A percentile compares a stretch with the other conserved stretches of the same genome.
Conservation (phyloP, 2,329 filamentous ascomycete species). For the Samsoniella hepiali region DNA sequence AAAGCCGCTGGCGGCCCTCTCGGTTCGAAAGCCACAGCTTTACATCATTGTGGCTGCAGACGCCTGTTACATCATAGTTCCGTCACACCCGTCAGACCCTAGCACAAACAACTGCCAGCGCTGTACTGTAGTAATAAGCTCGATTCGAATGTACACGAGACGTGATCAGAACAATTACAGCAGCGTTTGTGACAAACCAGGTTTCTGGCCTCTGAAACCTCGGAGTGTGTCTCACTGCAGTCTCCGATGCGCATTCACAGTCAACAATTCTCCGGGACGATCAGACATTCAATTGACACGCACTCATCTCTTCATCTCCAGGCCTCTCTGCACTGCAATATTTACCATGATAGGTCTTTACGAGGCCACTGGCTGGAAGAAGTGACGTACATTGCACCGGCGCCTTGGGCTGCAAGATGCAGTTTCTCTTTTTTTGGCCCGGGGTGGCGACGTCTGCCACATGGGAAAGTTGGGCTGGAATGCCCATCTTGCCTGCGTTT, state of each 20-base stretch:
- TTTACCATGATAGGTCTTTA: not conserved
- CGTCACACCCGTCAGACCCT: not conserved
- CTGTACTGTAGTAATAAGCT: too few species aligned
- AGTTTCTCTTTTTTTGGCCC: not conserved
- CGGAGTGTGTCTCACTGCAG: not conserved
- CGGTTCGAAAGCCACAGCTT: not conserved
- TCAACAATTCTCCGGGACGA: not conserved
- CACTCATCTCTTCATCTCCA: not conserved
- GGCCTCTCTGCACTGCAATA: too few species aligned
- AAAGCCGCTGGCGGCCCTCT: not conserved
- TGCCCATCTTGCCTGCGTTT: constrained; percentile 1
- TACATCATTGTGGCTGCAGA: not conserved
- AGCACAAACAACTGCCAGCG: not conserved
- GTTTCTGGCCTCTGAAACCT: too few species aligned
- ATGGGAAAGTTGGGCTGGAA: constrained; percentile 2
- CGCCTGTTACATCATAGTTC: constrained; percentile 1
- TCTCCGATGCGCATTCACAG: not conserved
- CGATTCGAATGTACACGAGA: not conserved
- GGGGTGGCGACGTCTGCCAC: constrained; percentile 5
- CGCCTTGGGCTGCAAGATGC: not conserved
- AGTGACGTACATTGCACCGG: not conserved
- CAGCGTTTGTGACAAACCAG: not conserved
- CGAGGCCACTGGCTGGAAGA: not conserved
- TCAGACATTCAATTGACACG: not conserved
- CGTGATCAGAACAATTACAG: not conserved